phyloP scores from a whole-genome alignment of 208 protist species.

The Novymonas esmeraldas region DNA sequence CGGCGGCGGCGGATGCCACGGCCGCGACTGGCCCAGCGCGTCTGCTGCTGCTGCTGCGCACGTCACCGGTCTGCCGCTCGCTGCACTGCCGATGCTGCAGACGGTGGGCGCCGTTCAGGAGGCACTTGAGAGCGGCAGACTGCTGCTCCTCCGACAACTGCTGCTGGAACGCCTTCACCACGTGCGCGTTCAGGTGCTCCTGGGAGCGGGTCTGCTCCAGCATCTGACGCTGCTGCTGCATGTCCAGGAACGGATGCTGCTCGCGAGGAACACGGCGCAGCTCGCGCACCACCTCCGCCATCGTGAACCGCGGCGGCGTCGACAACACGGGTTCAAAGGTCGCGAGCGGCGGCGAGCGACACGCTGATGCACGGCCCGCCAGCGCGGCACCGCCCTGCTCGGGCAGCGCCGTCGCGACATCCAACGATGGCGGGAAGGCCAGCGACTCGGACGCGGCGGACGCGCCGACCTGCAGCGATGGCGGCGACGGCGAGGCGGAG shows the following conservation, averaged over 20 bases:
- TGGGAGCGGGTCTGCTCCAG: slow-evolving; percentile 21
- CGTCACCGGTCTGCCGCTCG: neutral
- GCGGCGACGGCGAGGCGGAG: too few species aligned
- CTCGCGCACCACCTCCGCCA: slow-evolving; percentile 31
- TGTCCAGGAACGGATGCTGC: slow-evolving; percentile 56
- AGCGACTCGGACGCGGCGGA: too few species aligned
- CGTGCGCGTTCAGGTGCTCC: slow-evolving; percentile 42
- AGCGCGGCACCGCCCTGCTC: too few species aligned
- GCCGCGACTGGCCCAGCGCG: too few species aligned
- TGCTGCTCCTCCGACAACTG: slow-evolving; percentile 25
- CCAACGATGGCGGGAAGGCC: too few species aligned
- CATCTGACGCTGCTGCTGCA: slow-evolving; percentile 38
- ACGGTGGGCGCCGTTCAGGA: slow-evolving; percentile 52
- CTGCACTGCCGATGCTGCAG: slow-evolving; percentile 29
- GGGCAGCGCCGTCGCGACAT: too few species aligned
- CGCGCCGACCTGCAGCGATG: too few species aligned
- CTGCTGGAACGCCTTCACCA: slow-evolving; percentile 28
- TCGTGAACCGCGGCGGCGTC: slow-evolving; percentile 5
- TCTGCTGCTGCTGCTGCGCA: neutral
- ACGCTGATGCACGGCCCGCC: neutral
- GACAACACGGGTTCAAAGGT: neutral
- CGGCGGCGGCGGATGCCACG: neutral
- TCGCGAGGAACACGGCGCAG: slow-evolving; percentile 19
- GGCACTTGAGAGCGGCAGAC: slow-evolving; percentile 38
- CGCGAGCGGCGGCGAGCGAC: neutral